Conservation (phyloP, 768 basidiomycete species). For the Hortiboletus campestris region DNA sequence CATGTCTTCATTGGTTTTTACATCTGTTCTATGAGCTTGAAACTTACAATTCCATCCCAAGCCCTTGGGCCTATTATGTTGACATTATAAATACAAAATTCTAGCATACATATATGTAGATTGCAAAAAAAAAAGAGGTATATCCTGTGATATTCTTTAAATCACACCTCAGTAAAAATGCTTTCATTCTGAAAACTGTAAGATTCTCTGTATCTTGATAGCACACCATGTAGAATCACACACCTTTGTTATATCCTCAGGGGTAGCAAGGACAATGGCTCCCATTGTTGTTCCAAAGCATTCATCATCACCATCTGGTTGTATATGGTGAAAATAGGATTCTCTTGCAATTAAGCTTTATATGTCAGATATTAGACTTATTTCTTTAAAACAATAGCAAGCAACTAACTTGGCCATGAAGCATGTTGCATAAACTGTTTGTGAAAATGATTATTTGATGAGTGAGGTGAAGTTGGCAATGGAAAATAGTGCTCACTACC, state of each 20-base stretch:
- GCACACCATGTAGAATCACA: not conserved
- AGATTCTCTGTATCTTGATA: not conserved
- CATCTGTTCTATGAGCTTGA: too few species aligned
- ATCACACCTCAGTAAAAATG: not conserved
- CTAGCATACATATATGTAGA: not conserved
- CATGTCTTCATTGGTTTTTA: too few species aligned
- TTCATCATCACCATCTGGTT: not conserved
- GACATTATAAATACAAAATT: too few species aligned
- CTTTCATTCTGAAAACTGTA: not conserved
- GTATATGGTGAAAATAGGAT: conserved; percentile 21
- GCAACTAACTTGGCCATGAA: conserved; percentile 28
- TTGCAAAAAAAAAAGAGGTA: not conserved
- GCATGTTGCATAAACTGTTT: conserved; percentile 27
- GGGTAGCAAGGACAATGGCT: conserved; percentile 7
- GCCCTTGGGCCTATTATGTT: too few species aligned
- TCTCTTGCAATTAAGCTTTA: conserved; percentile 27
- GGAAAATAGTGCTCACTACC: conserved; percentile 13
- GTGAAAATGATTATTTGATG: not conserved
- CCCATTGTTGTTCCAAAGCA: not conserved
- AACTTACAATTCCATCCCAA: too few species aligned
- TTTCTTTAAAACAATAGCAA: not conserved
- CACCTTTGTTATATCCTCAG: not conserved
- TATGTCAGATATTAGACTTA: not conserved
- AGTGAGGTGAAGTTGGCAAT: not conserved
- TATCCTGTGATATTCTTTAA: not conserved